These are phyloP conservation scores for Akanthomyces lecanii DNA, from an alignment of 2,329 filamentous ascomycete genomes.

Conservation along the genomic window DNA sequence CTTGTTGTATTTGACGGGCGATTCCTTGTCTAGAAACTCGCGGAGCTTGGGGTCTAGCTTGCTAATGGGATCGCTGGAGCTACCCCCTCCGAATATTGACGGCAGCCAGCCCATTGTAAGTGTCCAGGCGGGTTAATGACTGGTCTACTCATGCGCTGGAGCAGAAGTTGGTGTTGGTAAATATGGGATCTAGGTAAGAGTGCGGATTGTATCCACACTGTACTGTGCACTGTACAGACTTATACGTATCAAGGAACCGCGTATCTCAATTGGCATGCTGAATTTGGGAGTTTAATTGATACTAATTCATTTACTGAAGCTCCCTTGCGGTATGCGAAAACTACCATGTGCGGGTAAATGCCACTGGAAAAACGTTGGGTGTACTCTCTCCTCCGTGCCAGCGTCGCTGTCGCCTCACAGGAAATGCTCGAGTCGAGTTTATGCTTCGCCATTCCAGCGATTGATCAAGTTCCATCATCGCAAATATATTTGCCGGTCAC, in stretches of 20 bases:
- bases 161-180: constrained; percentile 4
- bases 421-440: background rate
- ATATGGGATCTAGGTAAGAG: constrained; percentile 18
- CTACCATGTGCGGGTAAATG: background rate
- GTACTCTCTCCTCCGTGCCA: background rate
- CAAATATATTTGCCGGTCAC: background rate
- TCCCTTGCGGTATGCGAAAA: background rate
- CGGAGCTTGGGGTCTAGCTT: constrained; percentile 79
- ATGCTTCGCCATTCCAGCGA: background rate
- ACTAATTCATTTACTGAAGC: background rate
- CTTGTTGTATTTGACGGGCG: constrained; percentile 62
- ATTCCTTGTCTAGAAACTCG: constrained; percentile 80
- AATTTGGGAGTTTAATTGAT: background rate
- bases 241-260: background rate
- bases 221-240: constrained; percentile 13
- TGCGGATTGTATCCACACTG: constrained; percentile 22
- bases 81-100: constrained; percentile 47
- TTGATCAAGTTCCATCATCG: background rate
- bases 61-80: constrained; percentile 55
- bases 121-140: background rate
- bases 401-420: background rate
- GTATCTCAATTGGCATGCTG: no score
- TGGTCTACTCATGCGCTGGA: background rate
- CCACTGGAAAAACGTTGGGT: background rate
- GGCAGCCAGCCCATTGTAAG: constrained; percentile 54